These are phyloP conservation scores for Bjerkandera adusta DNA, from an alignment of 1,284 basidiomycete genomes.

Conservation along the genomic window DNA sequence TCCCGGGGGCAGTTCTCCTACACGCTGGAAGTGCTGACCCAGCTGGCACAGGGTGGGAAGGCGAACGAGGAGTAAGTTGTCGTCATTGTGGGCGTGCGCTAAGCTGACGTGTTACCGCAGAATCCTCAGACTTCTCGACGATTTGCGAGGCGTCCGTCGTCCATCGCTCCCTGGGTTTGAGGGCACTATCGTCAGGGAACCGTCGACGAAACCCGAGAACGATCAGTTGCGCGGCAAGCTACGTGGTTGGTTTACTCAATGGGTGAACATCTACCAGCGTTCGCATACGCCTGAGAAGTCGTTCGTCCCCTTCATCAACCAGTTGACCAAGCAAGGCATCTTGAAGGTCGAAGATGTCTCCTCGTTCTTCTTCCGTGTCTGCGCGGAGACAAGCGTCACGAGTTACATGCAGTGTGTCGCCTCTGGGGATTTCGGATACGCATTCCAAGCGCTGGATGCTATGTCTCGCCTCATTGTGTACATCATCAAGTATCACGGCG, in stretches of 20 bases:
- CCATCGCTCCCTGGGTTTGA: conserved; percentile 34
- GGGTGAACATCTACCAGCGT: conserved; percentile 94
- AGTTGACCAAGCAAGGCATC: conserved; percentile 94
- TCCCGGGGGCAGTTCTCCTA: conserved; percentile 79
- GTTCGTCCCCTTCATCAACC: conserved; percentile 97
- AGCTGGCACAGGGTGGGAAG: conserved; percentile 72
- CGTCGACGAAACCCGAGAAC: conserved; percentile 62
- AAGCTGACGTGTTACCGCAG: conserved; percentile 31
- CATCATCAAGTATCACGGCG: conserved; percentile 99
- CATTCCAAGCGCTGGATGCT: conserved; percentile 94
- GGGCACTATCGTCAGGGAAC: conserved; percentile 41
- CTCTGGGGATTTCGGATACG: conserved; percentile 71
- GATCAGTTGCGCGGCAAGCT: conserved; percentile 72
- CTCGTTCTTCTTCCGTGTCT: conserved; percentile 98
- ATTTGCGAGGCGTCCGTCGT: conserved; percentile 64
- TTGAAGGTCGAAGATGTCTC: conserved; percentile 96
- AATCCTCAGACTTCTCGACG: conserved; percentile 63
- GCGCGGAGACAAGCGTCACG: conserved; percentile 92
- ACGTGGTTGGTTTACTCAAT: conserved; percentile 83
- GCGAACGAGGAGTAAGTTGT: conserved; percentile 74
- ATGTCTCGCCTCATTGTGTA: conserved; percentile 95
- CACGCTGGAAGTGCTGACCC: conserved; percentile 81
- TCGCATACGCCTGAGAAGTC: conserved; percentile 90
- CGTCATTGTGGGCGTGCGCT: neutral
- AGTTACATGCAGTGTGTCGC: conserved; percentile 88